Evolutionary conservation across 306 rosid genomes (phyloP).

Genomic region (Senna tora): DNA sequence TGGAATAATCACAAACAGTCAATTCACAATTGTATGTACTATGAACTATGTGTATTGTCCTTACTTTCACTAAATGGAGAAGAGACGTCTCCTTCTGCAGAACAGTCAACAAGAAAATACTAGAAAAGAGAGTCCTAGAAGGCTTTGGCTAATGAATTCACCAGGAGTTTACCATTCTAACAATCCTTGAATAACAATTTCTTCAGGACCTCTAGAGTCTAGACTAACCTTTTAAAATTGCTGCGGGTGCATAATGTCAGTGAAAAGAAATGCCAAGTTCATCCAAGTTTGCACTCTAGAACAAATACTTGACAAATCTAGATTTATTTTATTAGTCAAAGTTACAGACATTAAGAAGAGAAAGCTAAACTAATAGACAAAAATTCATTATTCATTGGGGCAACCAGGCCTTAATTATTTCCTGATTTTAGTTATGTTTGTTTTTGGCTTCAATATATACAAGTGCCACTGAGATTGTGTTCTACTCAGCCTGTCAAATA

Average conservation of each 20-base stretch:
- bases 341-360: not conserved
- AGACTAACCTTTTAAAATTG: not conserved
- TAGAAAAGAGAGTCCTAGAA: too few species aligned
- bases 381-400: not conserved
- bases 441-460: not conserved
- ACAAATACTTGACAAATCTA: not conserved
- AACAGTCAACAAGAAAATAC: not conserved
- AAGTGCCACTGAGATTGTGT: not conserved
- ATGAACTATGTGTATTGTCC: slow-evolving; percentile 3
- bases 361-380: not conserved
- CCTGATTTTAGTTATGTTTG: not conserved
- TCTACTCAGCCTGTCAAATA: not conserved
- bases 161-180: not conserved
- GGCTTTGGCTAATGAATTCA: not conserved
- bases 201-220: not conserved
- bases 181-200: not conserved
- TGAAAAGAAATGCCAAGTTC: not conserved
- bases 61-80: not conserved
- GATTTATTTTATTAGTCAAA: not conserved
- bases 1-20: not conserved
- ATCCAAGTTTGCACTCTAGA: not conserved
- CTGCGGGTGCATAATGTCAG: not conserved
- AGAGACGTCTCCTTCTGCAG: not conserved
- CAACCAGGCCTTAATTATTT: not conserved
- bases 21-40: slow-evolving; percentile 7